These are phyloP conservation scores for Volvox carteri DNA, from an alignment of 163 green algal genomes.

Conservation along the genomic window DNA sequence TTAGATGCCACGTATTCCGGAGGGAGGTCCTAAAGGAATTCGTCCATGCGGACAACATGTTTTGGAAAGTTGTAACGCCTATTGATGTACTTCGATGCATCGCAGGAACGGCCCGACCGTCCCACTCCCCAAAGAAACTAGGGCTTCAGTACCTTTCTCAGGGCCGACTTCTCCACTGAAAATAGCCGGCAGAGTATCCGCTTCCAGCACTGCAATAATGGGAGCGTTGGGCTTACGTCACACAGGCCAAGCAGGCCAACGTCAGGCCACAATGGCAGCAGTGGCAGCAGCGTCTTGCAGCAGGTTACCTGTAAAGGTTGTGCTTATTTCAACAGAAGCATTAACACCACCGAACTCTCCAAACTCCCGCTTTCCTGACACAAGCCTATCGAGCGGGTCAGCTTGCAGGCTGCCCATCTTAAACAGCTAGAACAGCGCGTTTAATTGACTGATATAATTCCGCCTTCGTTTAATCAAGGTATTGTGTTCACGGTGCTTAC, in stretches of 20 bases:
- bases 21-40: background rate
- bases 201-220: constrained; percentile 73
- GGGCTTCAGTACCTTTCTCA: constrained; percentile 59
- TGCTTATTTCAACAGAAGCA: constrained; percentile 69
- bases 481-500: no score
- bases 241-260: background rate
- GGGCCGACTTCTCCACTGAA: constrained; percentile 72
- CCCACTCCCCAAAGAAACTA: no score
- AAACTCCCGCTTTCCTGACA: constrained; percentile 59
- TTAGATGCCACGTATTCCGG: constrained; percentile 33
- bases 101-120: no score
- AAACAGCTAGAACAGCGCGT: background rate
- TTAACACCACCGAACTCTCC: constrained; percentile 78
- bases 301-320: constrained; percentile 79
- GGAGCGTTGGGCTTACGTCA: background rate
- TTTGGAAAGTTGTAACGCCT: no score
- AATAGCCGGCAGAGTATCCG: constrained; percentile 75
- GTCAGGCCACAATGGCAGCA: background rate
- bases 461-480: no score
- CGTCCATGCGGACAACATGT: no score
- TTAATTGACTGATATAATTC: no score
- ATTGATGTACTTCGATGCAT: no score
- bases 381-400: constrained; percentile 19
- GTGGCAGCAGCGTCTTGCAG: background rate
- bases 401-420: constrained; percentile 15